phyloP scores from a whole-genome alignment of 768 basidiomycete species.

The Boletellus ananas region DNA sequence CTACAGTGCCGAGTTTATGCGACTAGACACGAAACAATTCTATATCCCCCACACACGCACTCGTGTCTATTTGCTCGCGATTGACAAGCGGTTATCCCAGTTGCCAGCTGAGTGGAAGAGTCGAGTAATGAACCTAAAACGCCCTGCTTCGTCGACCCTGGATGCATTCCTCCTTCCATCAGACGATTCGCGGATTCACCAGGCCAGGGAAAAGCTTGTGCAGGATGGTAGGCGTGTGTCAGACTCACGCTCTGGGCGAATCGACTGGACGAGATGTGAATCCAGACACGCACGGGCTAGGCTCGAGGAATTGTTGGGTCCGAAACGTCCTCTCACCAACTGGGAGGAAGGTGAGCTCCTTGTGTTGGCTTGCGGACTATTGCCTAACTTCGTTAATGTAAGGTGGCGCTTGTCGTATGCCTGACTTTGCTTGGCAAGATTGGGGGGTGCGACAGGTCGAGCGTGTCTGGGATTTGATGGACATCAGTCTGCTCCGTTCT shows the following conservation, averaged over 20 bases:
- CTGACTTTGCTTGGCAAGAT: slow-evolving; percentile 90
- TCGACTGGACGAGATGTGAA: slow-evolving; percentile 91
- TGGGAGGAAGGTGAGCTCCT: slow-evolving; percentile 80
- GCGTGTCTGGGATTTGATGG: slow-evolving; percentile 93
- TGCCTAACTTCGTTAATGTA: background rate
- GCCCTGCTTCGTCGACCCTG: slow-evolving; percentile 84
- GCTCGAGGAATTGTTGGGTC: slow-evolving; percentile 76
- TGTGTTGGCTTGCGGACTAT: background rate
- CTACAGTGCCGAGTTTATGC: slow-evolving; percentile 67
- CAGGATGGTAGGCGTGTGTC: slow-evolving; percentile 59
- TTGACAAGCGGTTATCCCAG: slow-evolving; percentile 56
- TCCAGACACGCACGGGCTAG: slow-evolving; percentile 86
- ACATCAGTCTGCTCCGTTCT: slow-evolving; percentile 81
- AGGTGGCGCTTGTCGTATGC: slow-evolving; percentile 82
- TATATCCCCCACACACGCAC: slow-evolving; percentile 96
- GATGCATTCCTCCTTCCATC: slow-evolving; percentile 90
- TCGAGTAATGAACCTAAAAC: slow-evolving; percentile 57
- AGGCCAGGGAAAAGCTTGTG: slow-evolving; percentile 81
- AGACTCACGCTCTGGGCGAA: slow-evolving; percentile 68
- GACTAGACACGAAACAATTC: slow-evolving; percentile 83
- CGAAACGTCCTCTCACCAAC: slow-evolving; percentile 80
- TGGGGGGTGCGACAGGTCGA: slow-evolving; percentile 94
- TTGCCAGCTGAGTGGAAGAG: slow-evolving; percentile 71
- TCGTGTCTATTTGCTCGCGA: slow-evolving; percentile 82
- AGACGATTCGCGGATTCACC: slow-evolving; percentile 89